phyloP scores from a whole-genome alignment of 2,329 filamentous ascomycete genomes.

The Cladosporium oxysporum region DNA sequence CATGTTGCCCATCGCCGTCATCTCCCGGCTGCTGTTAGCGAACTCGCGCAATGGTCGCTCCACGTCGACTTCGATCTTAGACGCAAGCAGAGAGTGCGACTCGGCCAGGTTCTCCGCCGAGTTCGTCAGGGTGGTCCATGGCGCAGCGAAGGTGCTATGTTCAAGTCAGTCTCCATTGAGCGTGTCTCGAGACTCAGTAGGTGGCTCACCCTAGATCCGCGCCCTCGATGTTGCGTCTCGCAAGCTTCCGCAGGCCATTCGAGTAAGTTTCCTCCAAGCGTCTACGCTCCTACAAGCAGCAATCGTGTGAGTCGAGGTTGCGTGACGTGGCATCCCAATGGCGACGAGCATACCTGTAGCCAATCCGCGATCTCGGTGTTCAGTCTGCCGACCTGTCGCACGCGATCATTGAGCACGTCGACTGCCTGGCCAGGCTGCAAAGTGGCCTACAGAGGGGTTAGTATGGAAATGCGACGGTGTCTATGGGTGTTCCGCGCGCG shows the following conservation, averaged over 20 bases:
- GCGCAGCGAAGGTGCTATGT: slow-evolving; percentile 78
- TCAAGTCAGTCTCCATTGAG: slow-evolving; percentile 23
- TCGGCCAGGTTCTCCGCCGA: slow-evolving; percentile 78
- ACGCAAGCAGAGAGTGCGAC: slow-evolving; percentile 78
- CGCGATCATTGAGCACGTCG: slow-evolving; percentile 77
- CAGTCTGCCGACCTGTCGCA: slow-evolving; percentile 81
- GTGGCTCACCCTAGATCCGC: slow-evolving; percentile 82
- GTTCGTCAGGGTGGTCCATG: slow-evolving; percentile 85
- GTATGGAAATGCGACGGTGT: not conserved
- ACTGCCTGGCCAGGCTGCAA: slow-evolving; percentile 83
- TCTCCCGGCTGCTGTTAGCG: slow-evolving; percentile 68
- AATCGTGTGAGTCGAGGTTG: slow-evolving; percentile 9
- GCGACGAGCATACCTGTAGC: slow-evolving; percentile 71
- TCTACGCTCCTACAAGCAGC: slow-evolving; percentile 74
- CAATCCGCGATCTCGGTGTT: slow-evolving; percentile 94
- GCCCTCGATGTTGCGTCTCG: slow-evolving; percentile 57
- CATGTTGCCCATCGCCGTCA: slow-evolving; percentile 77
- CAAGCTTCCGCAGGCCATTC: slow-evolving; percentile 75
- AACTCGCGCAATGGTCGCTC: slow-evolving; percentile 81
- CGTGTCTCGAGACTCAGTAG: not conserved
- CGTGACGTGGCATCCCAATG: slow-evolving; percentile 1
- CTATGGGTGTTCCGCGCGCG: slow-evolving; percentile 12
- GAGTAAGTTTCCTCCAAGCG: slow-evolving; percentile 90
- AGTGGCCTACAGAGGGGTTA: slow-evolving; percentile 59
- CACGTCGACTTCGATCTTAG: slow-evolving; percentile 84